Percentiles rank a stretch among this genome's conserved stretches.
Conservation (phyloP, 179 eudicot species). For the Silene vulgaris region DNA sequence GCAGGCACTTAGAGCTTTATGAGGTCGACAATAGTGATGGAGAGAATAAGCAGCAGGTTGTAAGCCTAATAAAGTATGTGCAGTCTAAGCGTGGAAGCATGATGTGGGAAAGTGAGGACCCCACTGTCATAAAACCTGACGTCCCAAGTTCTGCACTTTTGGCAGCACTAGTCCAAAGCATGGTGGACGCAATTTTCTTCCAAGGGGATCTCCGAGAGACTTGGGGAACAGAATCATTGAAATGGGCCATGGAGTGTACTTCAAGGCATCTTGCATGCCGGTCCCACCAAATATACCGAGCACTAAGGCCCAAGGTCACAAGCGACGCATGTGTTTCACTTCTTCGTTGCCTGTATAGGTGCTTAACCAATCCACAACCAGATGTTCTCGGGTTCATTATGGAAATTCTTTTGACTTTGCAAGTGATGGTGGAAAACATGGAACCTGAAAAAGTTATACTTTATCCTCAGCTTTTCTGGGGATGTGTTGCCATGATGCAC, state of each 20-base stretch:
- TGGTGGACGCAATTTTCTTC: constrained; percentile 97
- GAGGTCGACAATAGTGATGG: constrained; percentile 94
- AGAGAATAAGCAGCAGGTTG: constrained; percentile 97
- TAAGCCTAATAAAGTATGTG: constrained; percentile 88
- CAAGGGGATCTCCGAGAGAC: constrained; percentile 97
- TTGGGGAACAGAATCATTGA: constrained; percentile 97
- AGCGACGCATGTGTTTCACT: constrained; percentile 90
- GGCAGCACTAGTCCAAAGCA: constrained; percentile 93
- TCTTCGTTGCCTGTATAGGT: constrained; percentile 88
- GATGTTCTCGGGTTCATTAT: constrained; percentile 81
- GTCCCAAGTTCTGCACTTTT: constrained; percentile 95
- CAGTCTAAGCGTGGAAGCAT: constrained; percentile 96
- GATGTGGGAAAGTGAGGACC: constrained; percentile 99
- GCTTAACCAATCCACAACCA: constrained; percentile 81
- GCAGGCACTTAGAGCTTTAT: constrained; percentile 87
- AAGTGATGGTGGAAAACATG: constrained; percentile 99
- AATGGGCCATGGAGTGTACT: constrained; percentile 99
- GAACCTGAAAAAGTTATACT: constrained; percentile 96
- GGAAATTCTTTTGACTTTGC: constrained; percentile 90
- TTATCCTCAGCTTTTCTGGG: constrained; percentile 99
- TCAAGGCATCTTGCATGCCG: constrained; percentile 97
- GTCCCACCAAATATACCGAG: constrained; percentile 96
- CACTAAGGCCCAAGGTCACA: constrained; percentile 80
- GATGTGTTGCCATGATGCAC: constrained; percentile 98
- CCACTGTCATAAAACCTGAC: constrained; percentile 69